Conservation (phyloP, 2,329 filamentous ascomycete genomes). For the Colletotrichum sp. region DNA sequence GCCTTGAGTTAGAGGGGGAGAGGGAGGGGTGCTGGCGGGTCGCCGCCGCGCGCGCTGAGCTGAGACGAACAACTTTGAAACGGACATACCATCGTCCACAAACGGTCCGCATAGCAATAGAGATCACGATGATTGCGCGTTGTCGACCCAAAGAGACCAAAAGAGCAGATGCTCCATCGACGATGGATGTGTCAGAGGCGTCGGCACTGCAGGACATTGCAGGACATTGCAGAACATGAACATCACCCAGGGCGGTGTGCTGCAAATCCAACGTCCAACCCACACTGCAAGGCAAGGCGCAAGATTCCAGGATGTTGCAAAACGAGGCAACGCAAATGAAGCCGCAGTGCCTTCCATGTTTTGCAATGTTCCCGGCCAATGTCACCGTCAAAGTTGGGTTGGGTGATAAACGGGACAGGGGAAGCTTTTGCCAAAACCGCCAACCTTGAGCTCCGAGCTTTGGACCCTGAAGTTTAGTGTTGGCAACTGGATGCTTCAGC, state of each 20-base stretch:
- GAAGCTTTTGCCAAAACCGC: not conserved
- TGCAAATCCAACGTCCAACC: not conserved
- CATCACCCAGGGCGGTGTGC: not conserved
- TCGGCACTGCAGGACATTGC: not conserved
- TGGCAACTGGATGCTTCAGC: not conserved
- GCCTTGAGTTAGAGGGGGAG: not conserved
- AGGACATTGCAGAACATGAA: constrained; percentile 1
- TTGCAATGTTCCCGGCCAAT: not conserved
- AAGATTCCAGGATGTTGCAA: not conserved
- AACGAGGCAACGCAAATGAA: not conserved
- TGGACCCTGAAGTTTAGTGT: not conserved
- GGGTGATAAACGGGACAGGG: not conserved
- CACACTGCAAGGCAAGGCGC: not conserved
- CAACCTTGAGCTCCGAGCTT: not conserved
- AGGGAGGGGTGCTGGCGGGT: not conserved
- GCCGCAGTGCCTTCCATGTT: not conserved
- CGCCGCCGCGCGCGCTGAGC: not conserved
- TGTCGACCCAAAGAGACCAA: not conserved
- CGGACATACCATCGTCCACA: constrained; percentile 5
- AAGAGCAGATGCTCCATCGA: not conserved
- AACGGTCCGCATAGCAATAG: not conserved
- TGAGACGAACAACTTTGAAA: constrained; percentile 6
- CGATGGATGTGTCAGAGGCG: constrained; percentile 5
- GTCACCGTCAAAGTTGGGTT: not conserved
- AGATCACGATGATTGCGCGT: not conserved